Evolutionary conservation across 176 grass and related monocot genomes (phyloP).

Genomic region (Carex scoparia): DNA sequence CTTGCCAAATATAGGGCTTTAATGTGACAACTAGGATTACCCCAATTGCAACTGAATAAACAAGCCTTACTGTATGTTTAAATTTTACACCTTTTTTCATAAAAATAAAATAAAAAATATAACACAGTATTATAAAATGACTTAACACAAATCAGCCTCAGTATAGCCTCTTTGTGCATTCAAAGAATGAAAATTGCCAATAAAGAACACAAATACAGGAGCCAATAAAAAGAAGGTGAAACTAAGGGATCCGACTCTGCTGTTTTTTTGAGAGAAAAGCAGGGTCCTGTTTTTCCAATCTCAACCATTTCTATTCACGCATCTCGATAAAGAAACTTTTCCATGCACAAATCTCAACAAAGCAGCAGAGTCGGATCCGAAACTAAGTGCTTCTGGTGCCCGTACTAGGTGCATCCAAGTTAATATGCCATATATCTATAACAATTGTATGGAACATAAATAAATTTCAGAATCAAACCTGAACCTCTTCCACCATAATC

Average conservation of each 20-base stretch:
- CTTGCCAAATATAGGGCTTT: not conserved
- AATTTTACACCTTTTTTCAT: not conserved
- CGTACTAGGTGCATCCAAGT: conserved; percentile 10
- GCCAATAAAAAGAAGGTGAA: not conserved
- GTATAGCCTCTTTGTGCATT: conserved; percentile 7
- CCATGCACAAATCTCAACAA: too few relatives aligned
- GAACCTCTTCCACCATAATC: conserved; percentile 95
- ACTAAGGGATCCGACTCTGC: too few relatives aligned
- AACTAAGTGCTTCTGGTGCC: not conserved
- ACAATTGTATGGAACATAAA: conserved; percentile 4
- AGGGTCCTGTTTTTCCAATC: too few relatives aligned
- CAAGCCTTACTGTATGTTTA: not conserved
- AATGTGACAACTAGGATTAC: not conserved
- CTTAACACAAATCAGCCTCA: conserved; percentile 15
- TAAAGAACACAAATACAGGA: conserved; percentile 8
- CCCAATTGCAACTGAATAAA: not conserved
- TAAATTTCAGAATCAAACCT: conserved; percentile 52
- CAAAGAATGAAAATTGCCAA: not conserved
- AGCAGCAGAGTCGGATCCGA: not conserved
- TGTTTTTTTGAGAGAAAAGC: too few relatives aligned
- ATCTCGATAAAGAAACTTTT: too few relatives aligned
- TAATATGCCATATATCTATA: conserved; percentile 1
- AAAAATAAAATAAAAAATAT: not conserved
- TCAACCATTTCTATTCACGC: too few relatives aligned
- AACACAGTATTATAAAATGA: not conserved